Base-by-base conservation (phyloP, 2,329 filamentous ascomycete genomes). In the Xylariomycetidae sp. region DNA sequence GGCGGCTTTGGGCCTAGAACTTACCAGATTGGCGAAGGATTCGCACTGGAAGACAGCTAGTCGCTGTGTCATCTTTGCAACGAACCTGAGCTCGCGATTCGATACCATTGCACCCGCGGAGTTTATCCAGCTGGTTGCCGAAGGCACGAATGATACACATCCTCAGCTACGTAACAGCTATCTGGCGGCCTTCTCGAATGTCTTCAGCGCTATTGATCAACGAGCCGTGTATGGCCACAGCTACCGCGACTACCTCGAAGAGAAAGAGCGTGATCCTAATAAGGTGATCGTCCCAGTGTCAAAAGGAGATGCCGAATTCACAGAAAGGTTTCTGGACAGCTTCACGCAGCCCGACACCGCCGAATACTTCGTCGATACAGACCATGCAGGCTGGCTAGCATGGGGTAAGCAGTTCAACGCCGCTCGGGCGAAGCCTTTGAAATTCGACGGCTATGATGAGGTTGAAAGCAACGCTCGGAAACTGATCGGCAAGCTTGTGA, bases 1-100 rank as follows among this genome's bases (percentile, higher is more conserved):
- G 64, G 70, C 80, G 0, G 74, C 77, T 4, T 66, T 98, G 16
- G 86, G 89, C 0, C 67, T 87, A 34, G 88, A 97, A 56, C 70
- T 98, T 19, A 83, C 89, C 4, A 77, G 84, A 38, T 66, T 83
- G 39, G 85, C 88, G 2, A 81, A 79, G 49, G 77, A 77, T 3
- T 87, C 88, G 1, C 94, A 98, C 55, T 98, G 92, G 92, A 97
- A 95, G 67, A 89, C 95, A 49, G 90, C 90, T 5, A 88, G 81
- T 31, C 76, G 90, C 17, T 94, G 89, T 36, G 85, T 86, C 8
- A 85, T 94, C 22, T 92, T 98, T 56, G 86, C 94, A 4, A 80
- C 90, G 36, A 94, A 92, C 40, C 73, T 96, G 42, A 90, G 88
- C 37, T 77, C 96, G 42, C 82, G 92, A n/a, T 95, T 97, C 50